A percentile compares a stretch with the other conserved stretches of the same genome.
These are phyloP conservation scores for Apiospora marii DNA, from an alignment of 2,329 filamentous ascomycete species.

Conservation along the genomic window DNA sequence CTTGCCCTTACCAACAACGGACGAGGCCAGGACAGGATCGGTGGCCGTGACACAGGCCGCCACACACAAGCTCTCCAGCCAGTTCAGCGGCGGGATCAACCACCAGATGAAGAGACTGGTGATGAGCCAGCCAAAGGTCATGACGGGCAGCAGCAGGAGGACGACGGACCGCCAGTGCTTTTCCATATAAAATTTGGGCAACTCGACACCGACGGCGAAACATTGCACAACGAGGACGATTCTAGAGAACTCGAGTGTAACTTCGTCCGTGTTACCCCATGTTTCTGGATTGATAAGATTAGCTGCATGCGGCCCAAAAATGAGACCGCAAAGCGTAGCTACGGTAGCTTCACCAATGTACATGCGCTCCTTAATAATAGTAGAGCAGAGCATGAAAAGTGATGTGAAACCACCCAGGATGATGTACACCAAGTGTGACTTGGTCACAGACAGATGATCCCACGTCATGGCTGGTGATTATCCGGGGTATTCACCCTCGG, in stretches of 20 bases:
- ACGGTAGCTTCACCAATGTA: constrained; percentile 99
- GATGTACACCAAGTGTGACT: constrained; percentile 97
- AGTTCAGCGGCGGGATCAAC: constrained; percentile 79
- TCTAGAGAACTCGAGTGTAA: constrained; percentile 88
- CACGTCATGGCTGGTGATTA: constrained; percentile 68
- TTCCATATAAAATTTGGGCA: constrained; percentile 97
- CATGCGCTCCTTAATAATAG: constrained; percentile 96
- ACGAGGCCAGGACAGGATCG: constrained; percentile 95
- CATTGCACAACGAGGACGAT: constrained; percentile 92
- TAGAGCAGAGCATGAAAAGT: constrained; percentile 97
- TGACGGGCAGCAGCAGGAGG: constrained; percentile 89
- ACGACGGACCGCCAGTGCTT: constrained; percentile 94
- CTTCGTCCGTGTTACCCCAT: constrained; percentile 86
- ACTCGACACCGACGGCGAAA: constrained; percentile 88
- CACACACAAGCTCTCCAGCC: constrained; percentile 87
- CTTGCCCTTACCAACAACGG: constrained; percentile 98
- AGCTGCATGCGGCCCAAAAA: constrained; percentile 86
- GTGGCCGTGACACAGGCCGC: constrained; percentile 97
- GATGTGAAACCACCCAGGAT: constrained; percentile 97
- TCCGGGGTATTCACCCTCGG: constrained; percentile 26
- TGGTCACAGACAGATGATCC: constrained; percentile 85
- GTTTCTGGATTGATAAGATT: constrained; percentile 77
- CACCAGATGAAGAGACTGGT: constrained; percentile 96
- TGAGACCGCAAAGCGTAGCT: constrained; percentile 85
- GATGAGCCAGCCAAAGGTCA: constrained; percentile 95